Percentiles rank a stretch among this genome's conserved stretches.
phyloP scores from a whole-genome alignment of 306 rosid species.

The Prunus mira region DNA sequence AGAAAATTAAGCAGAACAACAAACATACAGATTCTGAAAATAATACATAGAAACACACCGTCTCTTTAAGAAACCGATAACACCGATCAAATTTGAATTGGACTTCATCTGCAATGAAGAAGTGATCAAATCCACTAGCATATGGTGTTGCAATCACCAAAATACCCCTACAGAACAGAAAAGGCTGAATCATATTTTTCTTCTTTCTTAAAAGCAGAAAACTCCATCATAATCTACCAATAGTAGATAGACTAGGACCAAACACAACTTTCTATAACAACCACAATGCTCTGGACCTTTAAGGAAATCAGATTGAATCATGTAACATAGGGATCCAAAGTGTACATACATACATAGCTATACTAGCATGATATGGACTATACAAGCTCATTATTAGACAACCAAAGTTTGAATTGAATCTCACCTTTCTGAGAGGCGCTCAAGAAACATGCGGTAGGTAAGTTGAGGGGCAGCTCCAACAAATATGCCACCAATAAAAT shows the following conservation, averaged over 20 bases:
- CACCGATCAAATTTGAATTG: constrained; percentile 96
- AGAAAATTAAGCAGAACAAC: neutral
- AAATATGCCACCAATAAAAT: constrained; percentile 94
- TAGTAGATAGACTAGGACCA: neutral
- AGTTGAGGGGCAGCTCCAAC: constrained; percentile 99
- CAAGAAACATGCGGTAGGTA: constrained; percentile 87
- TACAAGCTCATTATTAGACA: neutral
- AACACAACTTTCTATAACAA: neutral
- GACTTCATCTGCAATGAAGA: constrained; percentile 93
- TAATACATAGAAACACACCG: constrained; percentile 42
- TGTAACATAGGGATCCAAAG: neutral
- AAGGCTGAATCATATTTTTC: constrained; percentile 16
- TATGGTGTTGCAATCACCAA: constrained; percentile 94
- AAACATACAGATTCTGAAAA: constrained; percentile 19
- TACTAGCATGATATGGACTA: neutral
- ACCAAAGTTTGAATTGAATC: constrained; percentile 9
- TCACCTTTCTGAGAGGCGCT: constrained; percentile 82
- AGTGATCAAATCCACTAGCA: constrained; percentile 98
- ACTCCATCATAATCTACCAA: constrained; percentile 1
- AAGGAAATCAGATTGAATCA: neutral
- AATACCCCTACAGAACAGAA: constrained; percentile 58
- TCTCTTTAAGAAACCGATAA: constrained; percentile 55
- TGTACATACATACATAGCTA: neutral
- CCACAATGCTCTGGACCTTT: neutral
- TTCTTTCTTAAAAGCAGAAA: constrained; percentile 10